phyloP scores from a whole-genome alignment of 768 basidiomycete genomes.

The Auriscalpium orientale region DNA sequence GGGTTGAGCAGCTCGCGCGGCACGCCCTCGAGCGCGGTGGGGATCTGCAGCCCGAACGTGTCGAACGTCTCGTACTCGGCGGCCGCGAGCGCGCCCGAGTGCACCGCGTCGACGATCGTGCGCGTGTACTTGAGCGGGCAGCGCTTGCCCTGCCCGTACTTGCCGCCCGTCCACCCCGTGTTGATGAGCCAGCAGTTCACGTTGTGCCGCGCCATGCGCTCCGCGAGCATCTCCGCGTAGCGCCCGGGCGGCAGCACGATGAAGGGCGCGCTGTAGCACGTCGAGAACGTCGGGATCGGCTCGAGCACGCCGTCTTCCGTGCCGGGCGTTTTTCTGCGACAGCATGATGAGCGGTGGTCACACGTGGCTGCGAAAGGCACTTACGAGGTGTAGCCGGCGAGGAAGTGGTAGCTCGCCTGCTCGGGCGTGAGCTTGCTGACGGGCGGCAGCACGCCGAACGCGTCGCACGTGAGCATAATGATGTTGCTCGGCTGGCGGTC shows the following conservation, averaged over 20 bases:
- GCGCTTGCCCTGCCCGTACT: constrained; percentile 87
- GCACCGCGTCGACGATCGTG: constrained; percentile 94
- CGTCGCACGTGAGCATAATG: constrained; percentile 96
- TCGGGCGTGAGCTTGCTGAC: constrained; percentile 87
- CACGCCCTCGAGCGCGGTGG: constrained; percentile 76
- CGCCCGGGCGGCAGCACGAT: constrained; percentile 95
- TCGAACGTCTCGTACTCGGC: constrained; percentile 82
- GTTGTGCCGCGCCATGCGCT: constrained; percentile 82
- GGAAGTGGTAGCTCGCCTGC: constrained; percentile 96
- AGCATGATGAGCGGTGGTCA: background rate
- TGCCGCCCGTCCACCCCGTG: constrained; percentile 95
- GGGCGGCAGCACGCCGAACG: constrained; percentile 96
- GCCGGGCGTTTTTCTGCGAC: constrained; percentile 87
- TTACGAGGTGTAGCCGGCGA: constrained; percentile 92
- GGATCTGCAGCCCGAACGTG: constrained; percentile 80
- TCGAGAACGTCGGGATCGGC: constrained; percentile 98
- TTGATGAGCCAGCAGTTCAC: constrained; percentile 98
- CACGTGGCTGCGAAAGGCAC: constrained; percentile 18
- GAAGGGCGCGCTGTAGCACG: constrained; percentile 99
- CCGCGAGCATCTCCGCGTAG: constrained; percentile 95
- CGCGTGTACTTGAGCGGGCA: constrained; percentile 96
- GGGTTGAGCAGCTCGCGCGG: constrained; percentile 91
- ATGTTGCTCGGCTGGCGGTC: constrained; percentile 87
- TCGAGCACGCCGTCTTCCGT: constrained; percentile 98
- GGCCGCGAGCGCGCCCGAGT: constrained; percentile 83